Evolutionary conservation across 345 rosid genomes (phyloP), one percentile per base, ranked within the genome.

Genomic region (Camelina hispida): DNA sequence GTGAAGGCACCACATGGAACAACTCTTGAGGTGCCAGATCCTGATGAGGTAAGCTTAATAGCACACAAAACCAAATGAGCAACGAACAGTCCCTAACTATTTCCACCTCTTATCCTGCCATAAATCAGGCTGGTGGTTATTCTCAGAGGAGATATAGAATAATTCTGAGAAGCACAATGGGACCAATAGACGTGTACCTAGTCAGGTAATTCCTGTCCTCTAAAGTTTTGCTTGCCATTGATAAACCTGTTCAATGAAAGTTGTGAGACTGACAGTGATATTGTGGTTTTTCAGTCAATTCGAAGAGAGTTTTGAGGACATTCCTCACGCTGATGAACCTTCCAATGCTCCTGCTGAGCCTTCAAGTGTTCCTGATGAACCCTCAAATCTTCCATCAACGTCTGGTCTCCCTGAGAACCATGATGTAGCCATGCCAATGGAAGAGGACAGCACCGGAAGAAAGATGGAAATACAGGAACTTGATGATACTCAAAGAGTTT

Each of bases 1-100:
- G 90, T 92, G 38, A 92, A 92, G 81, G 99, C 99, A 81, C 99
- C 99, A n/a, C 99, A 95, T 78, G 99, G 97, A 59, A 95, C 99
- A 66, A 95, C 96, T 69, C 85, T 95, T 37, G 99, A 95, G 83
- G 99, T 95, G 74, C 99, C 99, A 42, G 99, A 90, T 84, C 99
- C 99, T 60, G 99, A 92, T 79, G 99, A 95, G 97, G 97, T 95
- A 86, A 79, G 72, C 77, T 53, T 54, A 65, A 51, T 35, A 54
- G 51, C 69, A 52, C 68, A 75, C 17, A 46, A 73, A 69, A 38
- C 40, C 47, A 44, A 43, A 34, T 32, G 20, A 17, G 8, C 2
- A 13, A 53, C 9, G 17, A 43, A n/a, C 9, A 30, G 9, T 56
- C n/a, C 37, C 28, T 69, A 70, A 79, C 56, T 58, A 12, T 32